These are phyloP conservation scores for Alloascoidea africana DNA, from an alignment of 805 yeast genomes.

Conservation along the genomic window DNA sequence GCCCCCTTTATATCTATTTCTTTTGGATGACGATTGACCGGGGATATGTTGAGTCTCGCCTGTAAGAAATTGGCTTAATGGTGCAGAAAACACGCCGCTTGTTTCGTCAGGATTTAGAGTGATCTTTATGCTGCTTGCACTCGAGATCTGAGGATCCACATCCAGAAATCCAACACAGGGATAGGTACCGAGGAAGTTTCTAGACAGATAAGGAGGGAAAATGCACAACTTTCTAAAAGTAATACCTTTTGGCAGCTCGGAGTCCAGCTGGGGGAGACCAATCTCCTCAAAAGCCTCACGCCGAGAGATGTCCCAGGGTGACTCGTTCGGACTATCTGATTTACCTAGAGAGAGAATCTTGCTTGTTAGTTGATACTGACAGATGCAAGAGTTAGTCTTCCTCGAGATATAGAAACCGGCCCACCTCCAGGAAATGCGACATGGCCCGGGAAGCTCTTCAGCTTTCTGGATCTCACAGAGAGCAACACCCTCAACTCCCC, in stretches of 20 bases:
- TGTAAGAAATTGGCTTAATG: constrained; percentile 2
- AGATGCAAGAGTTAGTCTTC: too few species aligned
- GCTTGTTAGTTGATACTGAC: too few species aligned
- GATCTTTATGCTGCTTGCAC: too few species aligned
- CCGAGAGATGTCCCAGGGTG: constrained; percentile 63
- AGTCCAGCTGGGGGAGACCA: constrained; percentile 29
- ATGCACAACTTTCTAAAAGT: constrained; percentile 41
- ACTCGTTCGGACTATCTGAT: constrained; percentile 47
- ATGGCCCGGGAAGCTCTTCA: constrained; percentile 75
- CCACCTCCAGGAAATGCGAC: constrained; percentile 91
- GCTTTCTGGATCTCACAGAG: constrained; percentile 58
- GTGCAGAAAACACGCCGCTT: constrained; percentile 5
- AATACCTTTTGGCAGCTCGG: constrained; percentile 29
- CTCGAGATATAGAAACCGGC: too few species aligned
- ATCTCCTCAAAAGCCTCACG: constrained; percentile 84
- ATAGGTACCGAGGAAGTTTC: constrained; percentile 69
- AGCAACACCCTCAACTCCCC: constrained; percentile 71
- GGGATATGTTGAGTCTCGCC: constrained; percentile 3
- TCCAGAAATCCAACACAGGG: constrained; percentile 38
- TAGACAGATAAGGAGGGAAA: constrained; percentile 68
- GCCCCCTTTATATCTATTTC: constrained; percentile 6
- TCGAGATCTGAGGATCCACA: constrained; percentile 7
- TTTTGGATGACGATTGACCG: background rate
- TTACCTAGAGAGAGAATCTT: too few species aligned
- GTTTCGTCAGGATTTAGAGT: constrained; percentile 5